Conservation (phyloP, 805 yeast species). For the Candida maesae region DNA sequence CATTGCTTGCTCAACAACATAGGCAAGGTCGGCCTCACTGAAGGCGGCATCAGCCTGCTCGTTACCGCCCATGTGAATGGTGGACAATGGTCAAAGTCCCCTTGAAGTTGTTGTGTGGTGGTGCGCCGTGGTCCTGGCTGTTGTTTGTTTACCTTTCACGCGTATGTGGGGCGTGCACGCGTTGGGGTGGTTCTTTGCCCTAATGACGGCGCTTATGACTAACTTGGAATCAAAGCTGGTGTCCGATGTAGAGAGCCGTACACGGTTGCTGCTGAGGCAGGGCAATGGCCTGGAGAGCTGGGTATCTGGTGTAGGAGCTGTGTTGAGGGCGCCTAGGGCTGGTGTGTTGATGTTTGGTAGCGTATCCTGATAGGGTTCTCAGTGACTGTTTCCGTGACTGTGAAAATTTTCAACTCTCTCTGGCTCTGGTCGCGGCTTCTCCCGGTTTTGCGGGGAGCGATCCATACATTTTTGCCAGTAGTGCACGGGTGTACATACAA, state of each 20-base stretch:
- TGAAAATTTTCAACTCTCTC: conserved; percentile 26
- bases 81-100: neutral
- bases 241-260: neutral
- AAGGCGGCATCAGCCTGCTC: conserved; percentile 7
- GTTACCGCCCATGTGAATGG: conserved; percentile 2
- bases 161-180: conserved; percentile 7
- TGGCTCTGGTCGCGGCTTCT: neutral
- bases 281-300: neutral
- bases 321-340: conserved; percentile 7
- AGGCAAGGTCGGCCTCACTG: conserved; percentile 33
- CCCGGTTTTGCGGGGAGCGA: conserved; percentile 2
- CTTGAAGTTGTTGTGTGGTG: conserved; percentile 2
- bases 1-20: conserved; percentile 39
- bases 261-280: neutral
- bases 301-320: neutral
- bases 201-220: neutral
- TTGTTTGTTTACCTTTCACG: conserved; percentile 15
- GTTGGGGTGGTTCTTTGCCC: neutral
- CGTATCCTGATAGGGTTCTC: conserved; percentile 13
- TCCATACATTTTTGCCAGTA: neutral
- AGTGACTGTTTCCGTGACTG: conserved; percentile 32
- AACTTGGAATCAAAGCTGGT: neutral
- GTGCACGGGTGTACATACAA: conserved; percentile 1
- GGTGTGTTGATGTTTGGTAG: conserved; percentile 22
- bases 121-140: neutral